Conservation (phyloP, 495 filamentous ascomycete species). For the Penicillium tannophilum region DNA sequence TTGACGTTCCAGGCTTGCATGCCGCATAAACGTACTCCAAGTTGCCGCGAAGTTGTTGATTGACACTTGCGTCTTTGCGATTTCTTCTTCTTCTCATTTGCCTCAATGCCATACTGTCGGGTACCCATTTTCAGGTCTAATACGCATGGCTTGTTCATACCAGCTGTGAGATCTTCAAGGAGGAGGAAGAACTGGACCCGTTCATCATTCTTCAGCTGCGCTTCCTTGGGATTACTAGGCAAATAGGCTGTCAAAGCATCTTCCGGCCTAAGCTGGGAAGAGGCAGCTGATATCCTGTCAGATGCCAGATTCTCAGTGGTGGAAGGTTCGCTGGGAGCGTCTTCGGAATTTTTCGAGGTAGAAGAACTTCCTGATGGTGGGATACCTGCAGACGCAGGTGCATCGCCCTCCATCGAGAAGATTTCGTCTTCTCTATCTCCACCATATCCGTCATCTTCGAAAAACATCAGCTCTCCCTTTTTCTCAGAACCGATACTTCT, state of each 20-base stretch:
- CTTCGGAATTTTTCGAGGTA: conserved; percentile 10
- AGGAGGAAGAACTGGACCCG: conserved; percentile 91
- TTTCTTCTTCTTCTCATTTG: conserved; percentile 84
- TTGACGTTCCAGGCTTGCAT: conserved; percentile 94
- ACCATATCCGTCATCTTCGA: conserved; percentile 83
- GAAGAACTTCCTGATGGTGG: conserved; percentile 8
- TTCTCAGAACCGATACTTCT: conserved; percentile 60
- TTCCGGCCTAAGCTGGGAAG: conserved; percentile 4
- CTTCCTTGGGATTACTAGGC: conserved; percentile 77
- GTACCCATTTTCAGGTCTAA: conserved; percentile 99
- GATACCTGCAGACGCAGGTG: conserved; percentile 18
- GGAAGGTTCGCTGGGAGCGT: conserved; percentile 2
- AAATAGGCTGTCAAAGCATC: conserved; percentile 30
- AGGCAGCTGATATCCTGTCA: conserved; percentile 9
- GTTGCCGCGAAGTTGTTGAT: conserved; percentile 84
- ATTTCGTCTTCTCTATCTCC: conserved; percentile 75
- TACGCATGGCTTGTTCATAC: conserved; percentile 94
- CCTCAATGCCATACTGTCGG: conserved; percentile 96
- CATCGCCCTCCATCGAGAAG: conserved; percentile 70
- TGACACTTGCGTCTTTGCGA: conserved; percentile 93
- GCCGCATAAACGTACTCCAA: conserved; percentile 92
- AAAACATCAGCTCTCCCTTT: conserved; percentile 75
- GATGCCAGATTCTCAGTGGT: conserved; percentile 6
- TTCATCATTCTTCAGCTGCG: conserved; percentile 66
- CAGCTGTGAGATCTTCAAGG: conserved; percentile 94